These are phyloP conservation scores for Zygosaccharomyces pseudorouxii DNA, from an alignment of 805 yeast genomes.

Conservation along the genomic window DNA sequence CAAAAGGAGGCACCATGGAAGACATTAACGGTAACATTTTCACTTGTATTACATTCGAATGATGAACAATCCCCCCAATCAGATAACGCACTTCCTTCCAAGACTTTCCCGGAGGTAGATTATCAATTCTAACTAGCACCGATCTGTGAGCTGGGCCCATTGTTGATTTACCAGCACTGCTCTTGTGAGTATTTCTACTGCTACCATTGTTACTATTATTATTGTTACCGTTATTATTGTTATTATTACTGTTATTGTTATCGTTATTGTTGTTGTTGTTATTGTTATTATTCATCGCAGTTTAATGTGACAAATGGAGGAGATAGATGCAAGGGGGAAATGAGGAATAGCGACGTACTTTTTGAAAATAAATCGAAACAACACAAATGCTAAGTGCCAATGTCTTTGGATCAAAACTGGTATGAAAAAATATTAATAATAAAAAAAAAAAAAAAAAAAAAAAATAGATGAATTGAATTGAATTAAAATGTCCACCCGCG, in stretches of 20 bases:
- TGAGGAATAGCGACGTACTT: neutral
- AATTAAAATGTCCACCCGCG: too few species aligned
- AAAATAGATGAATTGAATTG: too few species aligned
- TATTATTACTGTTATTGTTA: neutral
- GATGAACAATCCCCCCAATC: constrained; percentile 33
- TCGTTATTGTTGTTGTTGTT: neutral
- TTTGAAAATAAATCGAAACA: too few species aligned
- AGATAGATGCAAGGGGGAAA: neutral
- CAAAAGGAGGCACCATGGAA: constrained; percentile 32
- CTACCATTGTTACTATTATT: neutral
- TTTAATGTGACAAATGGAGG: neutral
- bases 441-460: too few species aligned
- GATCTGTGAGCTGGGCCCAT: constrained; percentile 3
- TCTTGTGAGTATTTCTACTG: neutral
- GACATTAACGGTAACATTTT: constrained; percentile 32
- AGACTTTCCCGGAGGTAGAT: constrained; percentile 33
- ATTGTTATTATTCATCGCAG: neutral
- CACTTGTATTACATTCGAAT: constrained; percentile 29
- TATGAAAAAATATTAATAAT: too few species aligned
- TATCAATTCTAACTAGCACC: constrained; percentile 26
- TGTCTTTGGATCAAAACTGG: too few species aligned
- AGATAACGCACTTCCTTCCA: constrained; percentile 35
- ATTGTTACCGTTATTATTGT: neutral
- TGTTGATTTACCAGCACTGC: too few species aligned
- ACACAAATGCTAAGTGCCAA: too few species aligned